Evolutionary conservation across 805 yeast genomes (phyloP), one percentile per base, ranked within the genome.

Genomic region (Candida suzukii): DNA sequence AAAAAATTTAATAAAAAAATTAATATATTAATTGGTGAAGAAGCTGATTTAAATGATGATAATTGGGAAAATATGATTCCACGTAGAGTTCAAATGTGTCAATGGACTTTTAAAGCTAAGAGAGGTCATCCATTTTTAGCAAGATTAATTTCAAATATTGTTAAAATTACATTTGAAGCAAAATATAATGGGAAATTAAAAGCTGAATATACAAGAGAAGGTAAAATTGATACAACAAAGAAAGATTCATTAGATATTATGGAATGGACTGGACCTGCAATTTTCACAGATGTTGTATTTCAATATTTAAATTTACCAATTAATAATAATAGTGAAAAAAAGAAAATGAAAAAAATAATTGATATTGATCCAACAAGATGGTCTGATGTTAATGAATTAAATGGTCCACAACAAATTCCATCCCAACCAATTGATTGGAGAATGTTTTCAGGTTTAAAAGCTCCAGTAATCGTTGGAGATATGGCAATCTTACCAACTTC

Each of bases 241-340:
- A 77, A 78, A 45, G 67, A 71, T 12, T 88, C 88, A 12, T 74
- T 78, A 20, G 83, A 80, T 51, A 78, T 85, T 43, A 82, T 85
- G 85, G 75, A 83, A 53, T 86, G 95, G 95, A 85, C 96, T 0
- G 96, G 96, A 1, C 95, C 96, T 0, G 96, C 93, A 2, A 74
- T 85, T n/a, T n/a, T n/a, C n/a, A n/a, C n/a, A n/a, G n/a, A n/a
- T n/a, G n/a, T n/a, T n/a, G n/a, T n/a, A n/a, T n/a, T n/a, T n/a
- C n/a, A n/a, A n/a, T n/a, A n/a, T n/a, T n/a, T n/a, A n/a, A n/a
- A n/a, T n/a, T n/a, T n/a, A n/a, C n/a, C n/a, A n/a, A n/a, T n/a
- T n/a, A n/a, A n/a, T n/a, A n/a, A n/a, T n/a, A n/a, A n/a, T n/a
- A n/a, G n/a, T n/a, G n/a, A n/a, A n/a, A n/a, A n/a, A n/a, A n/a